Evolutionary conservation across 2,329 filamentous ascomycete genomes (phyloP), one percentile per base, ranked within the genome.

Genomic region (Whalleya microplaca): DNA sequence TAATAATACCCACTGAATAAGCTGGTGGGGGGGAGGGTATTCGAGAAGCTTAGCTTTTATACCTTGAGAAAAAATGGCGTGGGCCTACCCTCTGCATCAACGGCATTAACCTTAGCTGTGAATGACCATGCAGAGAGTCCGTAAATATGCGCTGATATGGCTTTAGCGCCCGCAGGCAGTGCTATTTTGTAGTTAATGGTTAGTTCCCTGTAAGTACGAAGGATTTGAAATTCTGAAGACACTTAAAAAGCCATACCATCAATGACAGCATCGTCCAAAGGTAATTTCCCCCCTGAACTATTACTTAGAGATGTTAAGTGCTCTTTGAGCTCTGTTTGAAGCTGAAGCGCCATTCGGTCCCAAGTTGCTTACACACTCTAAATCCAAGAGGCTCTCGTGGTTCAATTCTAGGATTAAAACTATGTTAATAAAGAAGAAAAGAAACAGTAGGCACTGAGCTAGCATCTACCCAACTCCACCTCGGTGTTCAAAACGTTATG

Each of bases 51-150:
- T 44, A 21, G 41, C 2, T 6, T 44, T 23, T n/a, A 29, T 51
- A 53, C 54, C 49, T 57, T 57, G 8, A 57, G n/a, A 41, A 57
- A 57, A 21, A 48, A 57, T 9, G 56, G 21, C 0, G 47, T 40
- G 1, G 53, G 46, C n/a, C 21, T 21, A 1, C 40, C 14, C 1
- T 32, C 29, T 3, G 27, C 2, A 21, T 51, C 50, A 6, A 55
- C n/a, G 2, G 51, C 56, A 20, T 53, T 48, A 9, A 62, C 44
- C 32, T 59, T 62, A 20, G 59, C 53, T n/a, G 59, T 59, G 21
- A 57, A 55, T 1, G 56, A 51, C 53, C 50, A 56, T 2, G 37
- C 40, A 6, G 59, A 62, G 2, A 43, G 4, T 1, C 56, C 53
- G 45, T 62, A 55, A 21, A 23, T 29, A 5, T 47, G 41, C 1